Conservation (phyloP, 805 yeast species). For the Priceomyces medius region DNA sequence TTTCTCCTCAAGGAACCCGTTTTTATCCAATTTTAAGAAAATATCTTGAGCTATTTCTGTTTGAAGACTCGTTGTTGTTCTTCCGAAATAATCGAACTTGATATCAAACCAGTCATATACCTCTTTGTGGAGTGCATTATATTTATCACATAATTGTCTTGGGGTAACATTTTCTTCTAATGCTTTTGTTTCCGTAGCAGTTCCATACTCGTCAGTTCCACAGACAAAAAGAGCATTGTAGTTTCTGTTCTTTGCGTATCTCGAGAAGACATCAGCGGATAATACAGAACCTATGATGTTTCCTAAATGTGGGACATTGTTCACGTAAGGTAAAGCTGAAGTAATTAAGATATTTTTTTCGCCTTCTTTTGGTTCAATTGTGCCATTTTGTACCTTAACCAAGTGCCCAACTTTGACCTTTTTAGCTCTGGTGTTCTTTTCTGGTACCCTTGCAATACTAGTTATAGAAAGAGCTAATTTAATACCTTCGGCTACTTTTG, state of each 20-base stretch:
- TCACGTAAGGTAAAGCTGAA: constrained; percentile 96
- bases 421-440: constrained; percentile 39
- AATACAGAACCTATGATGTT: constrained; percentile 94
- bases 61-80: constrained; percentile 90
- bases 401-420: constrained; percentile 30
- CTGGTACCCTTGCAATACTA: constrained; percentile 39
- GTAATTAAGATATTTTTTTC: constrained; percentile 86
- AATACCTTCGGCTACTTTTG: constrained; percentile 46
- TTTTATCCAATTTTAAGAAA: constrained; percentile 70
- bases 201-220: constrained; percentile 99
- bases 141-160: constrained; percentile 84
- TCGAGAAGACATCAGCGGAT: constrained; percentile 89
- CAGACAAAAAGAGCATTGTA: constrained; percentile 84
- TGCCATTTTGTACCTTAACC: constrained; percentile 28
- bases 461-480: constrained; percentile 47
- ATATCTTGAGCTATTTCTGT: constrained; percentile 96
- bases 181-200: constrained; percentile 99
- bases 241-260: constrained; percentile 86
- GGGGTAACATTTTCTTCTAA: constrained; percentile 91
- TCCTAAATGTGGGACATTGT: constrained; percentile 98
- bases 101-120: constrained; percentile 97
- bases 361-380: constrained; percentile 57
- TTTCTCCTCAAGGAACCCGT: constrained; percentile 81
- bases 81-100: constrained; percentile 91
- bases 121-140: constrained; percentile 78